Conservation (phyloP, 2,329 filamentous ascomycete species). For the Colletotrichum coccodes region DNA sequence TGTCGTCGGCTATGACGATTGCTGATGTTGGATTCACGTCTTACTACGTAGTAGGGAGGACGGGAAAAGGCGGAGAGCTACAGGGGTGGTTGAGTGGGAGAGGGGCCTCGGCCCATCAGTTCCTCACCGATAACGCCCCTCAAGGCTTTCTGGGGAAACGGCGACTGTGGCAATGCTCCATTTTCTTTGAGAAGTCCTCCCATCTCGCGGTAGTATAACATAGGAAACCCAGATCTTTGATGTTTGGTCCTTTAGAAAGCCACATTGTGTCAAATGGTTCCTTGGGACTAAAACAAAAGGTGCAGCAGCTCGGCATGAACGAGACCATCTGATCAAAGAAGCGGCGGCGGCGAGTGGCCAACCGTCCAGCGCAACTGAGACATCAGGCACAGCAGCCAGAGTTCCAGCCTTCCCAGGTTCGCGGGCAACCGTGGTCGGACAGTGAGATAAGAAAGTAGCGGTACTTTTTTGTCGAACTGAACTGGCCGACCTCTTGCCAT, state of each 20-base stretch:
- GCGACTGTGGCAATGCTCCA: background rate
- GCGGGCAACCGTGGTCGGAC: conserved; percentile 5
- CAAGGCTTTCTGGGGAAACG: conserved; percentile 14
- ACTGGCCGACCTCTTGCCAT: too few species aligned
- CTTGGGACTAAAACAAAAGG: background rate
- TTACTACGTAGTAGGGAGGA: background rate
- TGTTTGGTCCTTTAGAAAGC: background rate
- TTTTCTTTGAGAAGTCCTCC: too few species aligned
- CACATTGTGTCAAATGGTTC: background rate
- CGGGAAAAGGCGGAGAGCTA: conserved; percentile 17
- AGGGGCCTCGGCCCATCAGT: conserved; percentile 22
- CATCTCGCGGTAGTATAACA: background rate
- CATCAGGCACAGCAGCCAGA: conserved; percentile 26
- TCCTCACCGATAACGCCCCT: conserved; percentile 10
- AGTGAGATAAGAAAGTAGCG: conserved; percentile 1
- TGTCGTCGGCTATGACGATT: conserved; percentile 29
- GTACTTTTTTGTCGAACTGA: background rate
- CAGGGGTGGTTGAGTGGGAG: background rate
- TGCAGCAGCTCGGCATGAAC: conserved; percentile 18
- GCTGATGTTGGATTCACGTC: background rate
- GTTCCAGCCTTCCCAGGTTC: conserved; percentile 28
- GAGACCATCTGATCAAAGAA: conserved; percentile 33
- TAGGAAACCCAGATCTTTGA: background rate
- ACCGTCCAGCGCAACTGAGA: conserved; percentile 30
- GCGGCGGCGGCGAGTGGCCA: conserved; percentile 27